Percentiles rank a stretch among this genome's conserved stretches.
phyloP scores from a whole-genome alignment of 2,329 filamentous ascomycete species.

The Cercospora brassicicola region DNA sequence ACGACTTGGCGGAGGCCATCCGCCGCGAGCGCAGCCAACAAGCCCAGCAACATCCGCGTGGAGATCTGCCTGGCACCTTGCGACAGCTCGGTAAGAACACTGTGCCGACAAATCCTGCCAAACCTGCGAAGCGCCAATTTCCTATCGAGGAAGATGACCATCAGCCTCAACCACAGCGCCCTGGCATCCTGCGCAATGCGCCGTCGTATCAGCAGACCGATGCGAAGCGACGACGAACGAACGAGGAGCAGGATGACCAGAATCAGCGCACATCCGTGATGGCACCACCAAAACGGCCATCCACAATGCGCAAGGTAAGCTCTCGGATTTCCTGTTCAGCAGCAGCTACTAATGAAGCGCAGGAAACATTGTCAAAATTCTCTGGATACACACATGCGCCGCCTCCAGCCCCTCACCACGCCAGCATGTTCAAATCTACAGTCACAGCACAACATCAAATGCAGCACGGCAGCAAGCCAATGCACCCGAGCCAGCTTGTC shows the following conservation, averaged over 20 bases:
- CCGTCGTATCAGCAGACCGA: slow-evolving; percentile 63
- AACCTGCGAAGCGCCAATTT: slow-evolving; percentile 71
- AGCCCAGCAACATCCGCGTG: slow-evolving; percentile 42
- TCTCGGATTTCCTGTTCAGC: not conserved
- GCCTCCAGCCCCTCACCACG: slow-evolving; percentile 52
- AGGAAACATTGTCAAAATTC: slow-evolving; percentile 64
- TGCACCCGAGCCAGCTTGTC: slow-evolving; percentile 77
- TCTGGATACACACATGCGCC: slow-evolving; percentile 63
- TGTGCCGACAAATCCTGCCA: slow-evolving; percentile 66
- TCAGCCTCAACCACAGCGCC: slow-evolving; percentile 55
- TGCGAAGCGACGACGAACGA: slow-evolving; percentile 75
- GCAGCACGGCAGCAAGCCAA: slow-evolving; percentile 53
- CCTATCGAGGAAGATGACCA: slow-evolving; percentile 64
- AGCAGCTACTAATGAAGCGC: slow-evolving; percentile 17
- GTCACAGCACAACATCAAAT: slow-evolving; percentile 66
- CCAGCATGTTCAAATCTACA: slow-evolving; percentile 63
- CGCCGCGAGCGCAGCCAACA: slow-evolving; percentile 40
- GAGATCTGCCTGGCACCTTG: slow-evolving; percentile 53
- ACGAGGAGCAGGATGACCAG: slow-evolving; percentile 66
- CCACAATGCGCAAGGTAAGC: slow-evolving; percentile 68
- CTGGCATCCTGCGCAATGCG: slow-evolving; percentile 57
- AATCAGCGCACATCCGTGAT: slow-evolving; percentile 67
- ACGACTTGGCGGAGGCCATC: slow-evolving; percentile 40
- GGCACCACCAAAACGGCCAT: slow-evolving; percentile 81
- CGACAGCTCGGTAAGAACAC: slow-evolving; percentile 63